phyloP scores from a whole-genome alignment of 805 yeast genomes.

The Saccharomycopsis microspora region DNA sequence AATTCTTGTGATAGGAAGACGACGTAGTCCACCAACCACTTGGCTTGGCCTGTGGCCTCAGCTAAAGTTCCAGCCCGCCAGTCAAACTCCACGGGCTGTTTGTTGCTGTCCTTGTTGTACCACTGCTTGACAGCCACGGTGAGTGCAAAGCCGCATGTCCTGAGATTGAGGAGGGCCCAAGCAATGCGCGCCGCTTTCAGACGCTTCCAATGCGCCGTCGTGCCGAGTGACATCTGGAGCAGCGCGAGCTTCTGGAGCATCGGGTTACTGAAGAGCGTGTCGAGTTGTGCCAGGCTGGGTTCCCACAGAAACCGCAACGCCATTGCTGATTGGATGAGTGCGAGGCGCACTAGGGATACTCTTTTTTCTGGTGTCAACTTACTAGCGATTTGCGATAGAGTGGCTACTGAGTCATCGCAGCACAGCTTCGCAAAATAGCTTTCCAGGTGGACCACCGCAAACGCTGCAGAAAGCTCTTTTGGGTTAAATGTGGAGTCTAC shows the following conservation, averaged over 20 bases:
- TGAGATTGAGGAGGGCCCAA: conserved; percentile 13
- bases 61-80: conserved; percentile 13
- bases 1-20: conserved; percentile 14
- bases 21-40: conserved; percentile 14
- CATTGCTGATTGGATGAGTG: conserved; percentile 54
- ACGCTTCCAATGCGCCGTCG: conserved; percentile 9
- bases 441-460: conserved; percentile 57
- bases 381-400: conserved; percentile 23
- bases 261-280: conserved; percentile 62
- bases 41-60: conserved; percentile 6
- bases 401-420: conserved; percentile 56
- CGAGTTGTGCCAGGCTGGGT: conserved; percentile 62
- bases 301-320: conserved; percentile 65
- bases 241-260: conserved; percentile 66
- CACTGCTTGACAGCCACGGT: conserved; percentile 15
- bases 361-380: conserved; percentile 32
- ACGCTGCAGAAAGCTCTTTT: conserved; percentile 26
- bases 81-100: neutral
- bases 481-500: no score
- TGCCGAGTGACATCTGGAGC: conserved; percentile 58
- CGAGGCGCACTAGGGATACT: conserved; percentile 16
- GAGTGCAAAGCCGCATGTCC: conserved; percentile 14
- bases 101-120: conserved; percentile 10
- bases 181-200: conserved; percentile 11
- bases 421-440: conserved; percentile 58